Conservation (phyloP, 1,139 yeast genomes). For the Geotrichum klebahnii region DNA sequence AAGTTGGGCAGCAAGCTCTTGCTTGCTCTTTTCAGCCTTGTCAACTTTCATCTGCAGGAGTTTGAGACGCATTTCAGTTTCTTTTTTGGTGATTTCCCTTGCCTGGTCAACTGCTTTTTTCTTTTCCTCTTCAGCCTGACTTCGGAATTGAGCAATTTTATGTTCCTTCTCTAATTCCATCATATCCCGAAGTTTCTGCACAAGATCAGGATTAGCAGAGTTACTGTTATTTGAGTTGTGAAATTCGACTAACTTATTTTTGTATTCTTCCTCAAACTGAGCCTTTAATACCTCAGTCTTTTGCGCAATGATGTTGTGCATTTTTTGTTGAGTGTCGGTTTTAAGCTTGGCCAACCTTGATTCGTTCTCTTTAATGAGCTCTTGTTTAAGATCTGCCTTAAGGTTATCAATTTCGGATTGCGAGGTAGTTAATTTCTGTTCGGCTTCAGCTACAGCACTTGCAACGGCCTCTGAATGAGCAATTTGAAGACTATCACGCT, state of each 20-base stretch:
- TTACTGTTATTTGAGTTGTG: background rate
- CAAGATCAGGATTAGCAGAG: background rate
- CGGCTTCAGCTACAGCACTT: slow-evolving; percentile 18
- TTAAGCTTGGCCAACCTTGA: slow-evolving; percentile 15
- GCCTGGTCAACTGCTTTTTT: slow-evolving; percentile 26
- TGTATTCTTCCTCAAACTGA: slow-evolving; percentile 4
- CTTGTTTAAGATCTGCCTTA: slow-evolving; percentile 11
- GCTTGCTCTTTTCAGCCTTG: slow-evolving; percentile 37
- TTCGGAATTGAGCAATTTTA: slow-evolving; percentile 11
- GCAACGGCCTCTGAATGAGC: slow-evolving; percentile 31
- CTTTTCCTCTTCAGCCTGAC: slow-evolving; percentile 25
- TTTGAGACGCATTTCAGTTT: slow-evolving; percentile 38
- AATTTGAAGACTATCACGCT: slow-evolving; percentile 19
- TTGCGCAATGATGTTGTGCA: slow-evolving; percentile 5
- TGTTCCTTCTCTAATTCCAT: slow-evolving; percentile 15
- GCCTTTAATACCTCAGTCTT: slow-evolving; percentile 1
- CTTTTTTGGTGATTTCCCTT: slow-evolving; percentile 28
- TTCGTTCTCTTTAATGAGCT: slow-evolving; percentile 10
- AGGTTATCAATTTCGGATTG: slow-evolving; percentile 29
- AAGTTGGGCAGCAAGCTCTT: slow-evolving; percentile 29
- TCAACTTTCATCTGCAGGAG: slow-evolving; percentile 35
- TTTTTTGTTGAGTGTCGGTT: slow-evolving; percentile 1
- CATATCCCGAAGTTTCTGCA: slow-evolving; percentile 6
- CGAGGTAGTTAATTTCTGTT: slow-evolving; percentile 13
- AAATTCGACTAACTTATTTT: slow-evolving; percentile 5